phyloP scores from a whole-genome alignment of 768 basidiomycete genomes.

The Coprinellus micaceus region DNA sequence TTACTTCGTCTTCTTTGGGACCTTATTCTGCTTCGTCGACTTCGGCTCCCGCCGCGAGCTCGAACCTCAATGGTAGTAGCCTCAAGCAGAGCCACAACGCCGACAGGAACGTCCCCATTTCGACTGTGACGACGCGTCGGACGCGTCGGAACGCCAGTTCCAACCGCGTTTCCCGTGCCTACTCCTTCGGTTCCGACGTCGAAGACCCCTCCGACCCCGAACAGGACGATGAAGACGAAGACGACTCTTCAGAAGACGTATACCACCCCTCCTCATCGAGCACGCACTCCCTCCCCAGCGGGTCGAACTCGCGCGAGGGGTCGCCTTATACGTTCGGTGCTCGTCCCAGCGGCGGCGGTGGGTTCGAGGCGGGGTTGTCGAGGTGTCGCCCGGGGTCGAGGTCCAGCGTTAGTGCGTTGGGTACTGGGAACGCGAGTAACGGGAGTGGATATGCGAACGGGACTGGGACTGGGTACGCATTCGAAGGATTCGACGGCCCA shows the following conservation, averaged over 20 bases:
- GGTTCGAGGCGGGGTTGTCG: too few species aligned
- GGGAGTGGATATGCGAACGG: too few species aligned
- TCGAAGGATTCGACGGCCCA: too few species aligned
- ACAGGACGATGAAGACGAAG: constrained; percentile 25
- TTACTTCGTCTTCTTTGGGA: background rate
- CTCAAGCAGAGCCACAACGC: background rate
- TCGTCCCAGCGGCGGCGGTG: too few species aligned
- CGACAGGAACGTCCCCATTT: background rate
- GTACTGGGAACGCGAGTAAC: too few species aligned
- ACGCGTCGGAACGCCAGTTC: background rate
- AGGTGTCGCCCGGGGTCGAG: too few species aligned
- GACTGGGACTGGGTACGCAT: too few species aligned
- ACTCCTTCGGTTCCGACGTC: constrained; percentile 17
- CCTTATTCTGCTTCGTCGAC: background rate
- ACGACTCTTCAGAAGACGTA: constrained; percentile 26
- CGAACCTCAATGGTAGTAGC: background rate
- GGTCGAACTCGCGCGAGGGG: constrained; percentile 3
- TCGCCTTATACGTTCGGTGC: constrained; percentile 12
- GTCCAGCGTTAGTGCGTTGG: too few species aligned
- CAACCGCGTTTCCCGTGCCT: too few species aligned
- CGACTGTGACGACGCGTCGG: background rate
- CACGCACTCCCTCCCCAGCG: constrained; percentile 21
- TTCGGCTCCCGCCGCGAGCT: too few species aligned
- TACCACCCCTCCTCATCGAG: too few species aligned
- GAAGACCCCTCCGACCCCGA: constrained; percentile 20